These are phyloP conservation scores for Pleurotus salmoneostramineus DNA, from an alignment of 768 basidiomycete genomes.

Conservation along the genomic window DNA sequence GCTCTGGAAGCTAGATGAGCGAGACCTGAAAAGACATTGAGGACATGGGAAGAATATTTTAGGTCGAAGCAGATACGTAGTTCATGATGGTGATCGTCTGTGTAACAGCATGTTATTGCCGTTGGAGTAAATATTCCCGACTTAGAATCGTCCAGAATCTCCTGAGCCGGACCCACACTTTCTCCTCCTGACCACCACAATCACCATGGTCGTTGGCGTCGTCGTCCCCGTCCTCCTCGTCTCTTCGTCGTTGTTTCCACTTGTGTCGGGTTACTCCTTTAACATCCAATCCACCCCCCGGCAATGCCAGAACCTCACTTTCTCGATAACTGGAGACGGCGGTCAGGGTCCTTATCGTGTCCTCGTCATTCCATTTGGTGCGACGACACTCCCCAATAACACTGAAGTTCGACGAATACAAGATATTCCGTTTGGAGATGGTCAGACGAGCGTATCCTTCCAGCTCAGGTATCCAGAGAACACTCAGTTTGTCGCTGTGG, in stretches of 20 bases:
- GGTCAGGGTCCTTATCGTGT: constrained; percentile 66
- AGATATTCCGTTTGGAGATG: constrained; percentile 46
- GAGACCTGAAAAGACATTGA: not conserved
- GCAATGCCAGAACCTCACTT: constrained; percentile 64
- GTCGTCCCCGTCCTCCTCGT: constrained; percentile 20
- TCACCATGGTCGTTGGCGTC: constrained; percentile 13
- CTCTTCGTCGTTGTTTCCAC: constrained; percentile 19
- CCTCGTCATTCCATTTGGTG: constrained; percentile 65
- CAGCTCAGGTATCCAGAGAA: constrained; percentile 59
- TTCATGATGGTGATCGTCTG: not conserved
- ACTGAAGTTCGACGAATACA: constrained; percentile 62
- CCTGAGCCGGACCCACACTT: not conserved
- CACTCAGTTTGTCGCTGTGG: constrained; percentile 75
- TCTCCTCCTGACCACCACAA: constrained; percentile 1
- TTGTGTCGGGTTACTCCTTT: constrained; percentile 41
- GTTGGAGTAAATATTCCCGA: not conserved
- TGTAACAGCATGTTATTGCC: constrained; percentile 5
- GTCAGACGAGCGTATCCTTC: constrained; percentile 40
- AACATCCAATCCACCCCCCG: constrained; percentile 41
- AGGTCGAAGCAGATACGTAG: too few relatives aligned
- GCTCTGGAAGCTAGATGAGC: not conserved
- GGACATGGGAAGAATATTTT: too few relatives aligned
- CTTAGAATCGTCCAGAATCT: constrained; percentile 1
- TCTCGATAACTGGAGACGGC: constrained; percentile 50
- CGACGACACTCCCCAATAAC: constrained; percentile 55